Percentiles rank a stretch among this genome's conserved stretches.
Conservation (phyloP, 495 filamentous ascomycete species). For the Aspergillus asperescens region DNA sequence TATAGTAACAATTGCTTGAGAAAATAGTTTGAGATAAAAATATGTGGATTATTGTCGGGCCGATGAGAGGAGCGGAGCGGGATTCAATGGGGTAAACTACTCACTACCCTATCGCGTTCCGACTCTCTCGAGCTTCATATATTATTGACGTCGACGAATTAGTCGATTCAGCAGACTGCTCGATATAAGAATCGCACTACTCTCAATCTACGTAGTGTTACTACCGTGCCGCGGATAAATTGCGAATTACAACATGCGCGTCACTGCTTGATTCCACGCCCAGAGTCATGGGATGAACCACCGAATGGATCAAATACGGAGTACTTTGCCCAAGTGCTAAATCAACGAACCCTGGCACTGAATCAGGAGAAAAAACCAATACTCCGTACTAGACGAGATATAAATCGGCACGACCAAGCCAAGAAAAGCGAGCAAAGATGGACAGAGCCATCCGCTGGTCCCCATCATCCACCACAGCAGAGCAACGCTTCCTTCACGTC, state of each 20-base stretch:
- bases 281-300: constrained; percentile 1
- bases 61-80: background rate
- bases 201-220: background rate
- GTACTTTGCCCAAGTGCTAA: background rate
- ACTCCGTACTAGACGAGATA: background rate
- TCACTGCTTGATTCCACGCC: constrained; percentile 12
- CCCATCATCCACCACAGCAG: constrained; percentile 60
- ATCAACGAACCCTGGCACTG: background rate
- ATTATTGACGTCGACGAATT: too few relatives aligned
- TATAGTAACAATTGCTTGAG: background rate
- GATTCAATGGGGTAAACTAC: background rate
- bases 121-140: background rate
- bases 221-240: background rate
- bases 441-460: constrained; percentile 84
- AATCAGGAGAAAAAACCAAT: background rate
- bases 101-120: background rate
- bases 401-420: background rate
- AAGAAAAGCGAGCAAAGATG: constrained; percentile 33
- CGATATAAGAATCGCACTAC: too few relatives aligned
- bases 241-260: constrained; percentile 10
- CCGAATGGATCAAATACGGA: constrained; percentile 7
- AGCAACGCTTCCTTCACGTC: constrained; percentile 73
- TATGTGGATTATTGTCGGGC: constrained; percentile 4
- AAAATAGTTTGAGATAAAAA: background rate
- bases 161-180: too few relatives aligned